Evolutionary conservation across 2,329 filamentous ascomycete genomes (phyloP).

Genomic region (Tolypocladium guangdongense): DNA sequence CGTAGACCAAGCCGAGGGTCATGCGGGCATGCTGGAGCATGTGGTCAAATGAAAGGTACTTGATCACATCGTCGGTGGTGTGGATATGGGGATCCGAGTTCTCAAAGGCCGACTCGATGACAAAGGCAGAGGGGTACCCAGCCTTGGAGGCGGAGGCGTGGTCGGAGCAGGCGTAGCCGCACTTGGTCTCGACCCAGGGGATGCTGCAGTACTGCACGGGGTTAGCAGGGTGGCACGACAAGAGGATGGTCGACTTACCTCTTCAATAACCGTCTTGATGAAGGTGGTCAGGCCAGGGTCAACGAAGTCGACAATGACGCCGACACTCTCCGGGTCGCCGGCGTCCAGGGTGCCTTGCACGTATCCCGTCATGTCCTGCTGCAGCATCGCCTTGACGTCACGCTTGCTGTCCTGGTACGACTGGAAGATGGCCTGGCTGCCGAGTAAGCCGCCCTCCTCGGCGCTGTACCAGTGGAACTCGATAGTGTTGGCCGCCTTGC

Average conservation of each 20-base stretch:
- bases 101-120: constrained; percentile 64
- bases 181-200: constrained; percentile 77
- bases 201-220: constrained; percentile 69
- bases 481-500: constrained; percentile 71
- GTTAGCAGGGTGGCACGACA: constrained; percentile 1
- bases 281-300: constrained; percentile 74
- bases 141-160: constrained; percentile 65
- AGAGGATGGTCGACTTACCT: constrained; percentile 11
- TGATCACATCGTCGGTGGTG: constrained; percentile 57
- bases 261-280: constrained; percentile 78
- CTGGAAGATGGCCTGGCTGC: constrained; percentile 81
- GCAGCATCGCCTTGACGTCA: constrained; percentile 89
- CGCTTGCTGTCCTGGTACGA: constrained; percentile 62
- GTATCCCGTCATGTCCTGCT: constrained; percentile 97
- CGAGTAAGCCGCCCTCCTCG: constrained; percentile 78
- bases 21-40: constrained; percentile 86
- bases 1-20: constrained; percentile 73
- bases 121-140: constrained; percentile 64
- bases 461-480: constrained; percentile 97
- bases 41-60: constrained; percentile 71
- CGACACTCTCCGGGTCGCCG: constrained; percentile 73
- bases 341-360: constrained; percentile 73
- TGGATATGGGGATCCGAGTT: constrained; percentile 59
- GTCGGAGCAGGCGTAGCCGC: constrained; percentile 74
- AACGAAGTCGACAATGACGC: constrained; percentile 88